Conservation (phyloP, 805 yeast species). For the Starmerella vaccinii region DNA sequence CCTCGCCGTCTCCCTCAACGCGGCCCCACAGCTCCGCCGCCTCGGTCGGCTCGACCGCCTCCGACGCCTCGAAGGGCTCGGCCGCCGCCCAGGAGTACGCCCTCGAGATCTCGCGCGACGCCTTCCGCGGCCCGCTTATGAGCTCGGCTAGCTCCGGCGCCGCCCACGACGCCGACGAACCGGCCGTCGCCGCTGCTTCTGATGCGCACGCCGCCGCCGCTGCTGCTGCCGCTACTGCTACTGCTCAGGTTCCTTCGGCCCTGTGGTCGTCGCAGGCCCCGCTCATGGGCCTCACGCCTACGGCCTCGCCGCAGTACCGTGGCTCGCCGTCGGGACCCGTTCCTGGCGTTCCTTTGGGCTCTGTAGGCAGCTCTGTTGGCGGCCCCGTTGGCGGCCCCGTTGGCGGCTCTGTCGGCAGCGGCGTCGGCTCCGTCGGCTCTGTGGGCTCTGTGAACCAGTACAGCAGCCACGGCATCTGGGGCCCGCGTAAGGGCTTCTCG, state of each 20-base stretch:
- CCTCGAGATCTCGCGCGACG: slow-evolving; percentile 17
- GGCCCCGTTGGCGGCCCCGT: neutral
- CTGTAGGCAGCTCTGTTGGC: neutral
- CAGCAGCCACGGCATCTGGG: slow-evolving; percentile 22
- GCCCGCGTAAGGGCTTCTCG: slow-evolving; percentile 19
- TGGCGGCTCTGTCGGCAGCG: slow-evolving; percentile 2
- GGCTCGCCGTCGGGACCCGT: slow-evolving; percentile 7
- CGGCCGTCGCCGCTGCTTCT: slow-evolving; percentile 3
- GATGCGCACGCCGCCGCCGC: slow-evolving; percentile 3
- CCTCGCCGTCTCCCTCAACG: neutral
- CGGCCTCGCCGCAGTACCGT: slow-evolving; percentile 12
- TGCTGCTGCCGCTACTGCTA: neutral
- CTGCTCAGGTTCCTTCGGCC: neutral
- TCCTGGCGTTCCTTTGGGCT: slow-evolving; percentile 2
- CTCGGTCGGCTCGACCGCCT: neutral
- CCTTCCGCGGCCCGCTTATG: slow-evolving; percentile 23
- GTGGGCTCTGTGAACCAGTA: slow-evolving; percentile 11
- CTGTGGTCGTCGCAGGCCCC: slow-evolving; percentile 7
- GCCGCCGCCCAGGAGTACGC: slow-evolving; percentile 16
- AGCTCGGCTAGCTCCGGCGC: slow-evolving; percentile 19
- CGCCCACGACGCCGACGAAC: slow-evolving; percentile 3
- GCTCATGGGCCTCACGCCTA: slow-evolving; percentile 10
- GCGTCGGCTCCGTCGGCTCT: no score
- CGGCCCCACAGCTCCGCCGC: neutral
- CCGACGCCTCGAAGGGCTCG: neutral